Conservation (phyloP, 257 asterid genomes). For the Solanum okadae region DNA sequence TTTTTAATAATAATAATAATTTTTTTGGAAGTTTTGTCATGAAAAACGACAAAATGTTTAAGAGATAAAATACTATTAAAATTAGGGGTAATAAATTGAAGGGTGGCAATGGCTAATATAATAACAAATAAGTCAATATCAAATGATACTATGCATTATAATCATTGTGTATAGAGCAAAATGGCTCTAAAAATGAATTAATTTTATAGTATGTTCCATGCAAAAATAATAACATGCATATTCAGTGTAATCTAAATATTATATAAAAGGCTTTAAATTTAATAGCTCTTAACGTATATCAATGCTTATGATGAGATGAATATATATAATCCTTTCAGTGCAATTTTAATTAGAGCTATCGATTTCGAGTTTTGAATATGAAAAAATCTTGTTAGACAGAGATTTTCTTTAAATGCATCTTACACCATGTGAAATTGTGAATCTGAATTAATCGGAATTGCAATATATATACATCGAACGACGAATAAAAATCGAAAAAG, state of each 20-base stretch:
- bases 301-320: background rate
- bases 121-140: background rate
- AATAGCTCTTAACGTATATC: rapidly evolving
- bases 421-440: background rate
- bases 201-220: background rate
- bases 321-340: too few species aligned
- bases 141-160: background rate
- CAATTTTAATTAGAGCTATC: rapidly evolving
- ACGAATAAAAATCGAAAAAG: rapidly evolving
- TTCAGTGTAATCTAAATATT: background rate
- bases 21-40: background rate
- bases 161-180: background rate
- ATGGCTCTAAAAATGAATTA: background rate
- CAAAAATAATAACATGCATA: too few species aligned
- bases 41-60: background rate
- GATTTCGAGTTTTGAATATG: rapidly evolving
- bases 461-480: too few species aligned
- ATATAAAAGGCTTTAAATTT: background rate
- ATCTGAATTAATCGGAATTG: too few species aligned
- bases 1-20: background rate
- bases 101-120: background rate
- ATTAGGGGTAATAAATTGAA: background rate
- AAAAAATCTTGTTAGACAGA: rapidly evolving
- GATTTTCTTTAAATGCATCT: rapidly evolving
- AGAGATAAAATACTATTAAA: background rate